Evolutionary conservation across 139 green algal species (phyloP), one percentile per base, ranked within the genome.

Genomic region (Haematococcus lacustris): DNA sequence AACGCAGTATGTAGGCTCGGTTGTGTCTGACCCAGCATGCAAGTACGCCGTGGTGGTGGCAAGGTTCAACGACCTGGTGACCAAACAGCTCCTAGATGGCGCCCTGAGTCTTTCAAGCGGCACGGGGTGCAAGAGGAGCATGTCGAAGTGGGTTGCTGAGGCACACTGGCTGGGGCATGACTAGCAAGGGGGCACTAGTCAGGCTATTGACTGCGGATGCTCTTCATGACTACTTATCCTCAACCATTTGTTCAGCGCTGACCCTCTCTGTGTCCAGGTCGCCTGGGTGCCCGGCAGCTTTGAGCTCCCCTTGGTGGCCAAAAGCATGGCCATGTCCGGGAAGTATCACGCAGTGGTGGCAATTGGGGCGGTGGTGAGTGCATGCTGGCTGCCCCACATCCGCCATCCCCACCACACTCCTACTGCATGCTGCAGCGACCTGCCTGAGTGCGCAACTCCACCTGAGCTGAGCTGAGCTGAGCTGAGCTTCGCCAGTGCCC

Each of bases 31-130:
- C 32, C 62, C 75, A 0, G 66, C 43, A n/a, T 70, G 43, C 35
- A 78, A 73, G 57, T 85, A 76, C 73, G 92, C 72, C 25, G 73
- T 97, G 2, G 92, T 98, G 5, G 90, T 97, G 32, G 90, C 82
- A 0, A 82, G 86, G 1, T 98, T 98, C 86, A 98, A 98, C 83
- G 89, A 93, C 70, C 78, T 98, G 0, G 87, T 98, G 25, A 98
- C 94, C n/a, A 93, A 93, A 75, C 76, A 82, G 51, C 83, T 98
- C 32, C 79, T 97, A 37, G 88, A 93, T 50, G 94, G 94, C 0
- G 89, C 86, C 0, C 61, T 43, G 92, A 90, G 37, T 71, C 80
- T 0, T 90, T 98, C n/a, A n/a, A 83, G 35, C 70, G 81, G 33
- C 86, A 97, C 65, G 90, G 91, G 5, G 82, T 86, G 0, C 28